Evolutionary conservation across 202 grass and related monocot genomes (phyloP), one percentile per base, ranked within the genome.

Genomic region (Alloteropsis angusta): DNA sequence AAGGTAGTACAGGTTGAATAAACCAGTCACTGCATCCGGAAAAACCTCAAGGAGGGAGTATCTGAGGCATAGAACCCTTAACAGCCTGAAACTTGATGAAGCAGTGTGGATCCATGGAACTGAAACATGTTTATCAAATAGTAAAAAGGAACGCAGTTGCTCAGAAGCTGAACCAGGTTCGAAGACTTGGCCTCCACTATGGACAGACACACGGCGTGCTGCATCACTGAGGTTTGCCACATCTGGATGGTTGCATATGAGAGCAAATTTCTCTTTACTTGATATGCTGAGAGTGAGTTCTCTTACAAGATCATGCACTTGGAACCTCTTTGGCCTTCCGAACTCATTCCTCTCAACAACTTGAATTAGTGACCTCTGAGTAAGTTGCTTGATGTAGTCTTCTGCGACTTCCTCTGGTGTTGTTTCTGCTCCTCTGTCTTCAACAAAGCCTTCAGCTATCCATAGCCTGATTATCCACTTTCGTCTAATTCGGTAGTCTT

Each of bases 381-480:
- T 72, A 50, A 90, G 84, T 60, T 90, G 75, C 1, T 53, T 71
- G 9, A 90, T 2, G 71, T 84, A 84, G 9, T 54, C 76, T 19
- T 86, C 84, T 23, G 80, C 88, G 5, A 87, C 80, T 80, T 90
- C 80, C 56, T 90, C 88, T 12, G 71, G 4, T 23, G 71, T 78
- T 0, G 39, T 72, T 9, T 71, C 59, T 32, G 10, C 17, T 65
- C 68, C 86, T 63, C 0, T 41, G 30, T 49, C 48, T 18, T 82
- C 46, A 23, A 82, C 21, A 78, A 89, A 89, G 14, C 83, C 83
- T 86, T 90, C 79, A 37, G 79, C 87, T 19, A 90, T 28, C 83
- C 82, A 86, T 1, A 90, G 21, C 44, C 50, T 78, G 22, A 77
- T 70, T 4, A 90, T 72, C 68, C 59, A 49, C 3, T 69, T 83